A percentile compares a stretch with the other conserved stretches of the same genome.
Conservation (phyloP, 2,329 filamentous ascomycete genomes). For the Colletotrichum noveboracense region DNA sequence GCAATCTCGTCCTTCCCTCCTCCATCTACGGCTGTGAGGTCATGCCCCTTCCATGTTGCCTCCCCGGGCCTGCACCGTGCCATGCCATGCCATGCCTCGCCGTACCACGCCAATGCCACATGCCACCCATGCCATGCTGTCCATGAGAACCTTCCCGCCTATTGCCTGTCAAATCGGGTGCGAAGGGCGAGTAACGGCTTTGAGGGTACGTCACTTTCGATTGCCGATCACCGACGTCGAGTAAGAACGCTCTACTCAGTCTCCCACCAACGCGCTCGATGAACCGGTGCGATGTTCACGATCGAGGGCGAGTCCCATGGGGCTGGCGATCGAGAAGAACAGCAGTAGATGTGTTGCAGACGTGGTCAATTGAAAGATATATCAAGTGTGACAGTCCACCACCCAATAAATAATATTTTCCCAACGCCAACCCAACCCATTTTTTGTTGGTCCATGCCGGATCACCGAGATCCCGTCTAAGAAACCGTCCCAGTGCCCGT, state of each 20-base stretch:
- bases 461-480: conserved; percentile 15
- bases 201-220: background rate
- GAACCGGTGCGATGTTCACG: background rate
- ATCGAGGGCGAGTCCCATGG: background rate
- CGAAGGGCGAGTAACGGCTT: background rate
- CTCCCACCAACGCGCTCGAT: background rate
- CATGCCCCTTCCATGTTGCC: background rate
- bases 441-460: background rate
- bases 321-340: background rate
- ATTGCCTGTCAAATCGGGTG: background rate
- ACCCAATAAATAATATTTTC: fast-evolving
- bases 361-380: conserved; percentile 8
- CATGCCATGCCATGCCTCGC: background rate
- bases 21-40: background rate
- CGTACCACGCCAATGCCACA: background rate
- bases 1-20: background rate
- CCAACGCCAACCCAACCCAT: background rate
- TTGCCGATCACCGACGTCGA: conserved; percentile 8
- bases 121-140: background rate
- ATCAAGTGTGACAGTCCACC: conserved; percentile 10
- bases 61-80: background rate
- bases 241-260: background rate
- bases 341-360: background rate
- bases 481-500: background rate
- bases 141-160: background rate